phyloP scores from a whole-genome alignment of 805 yeast genomes.

The Wickerhamiella kazuoi region DNA sequence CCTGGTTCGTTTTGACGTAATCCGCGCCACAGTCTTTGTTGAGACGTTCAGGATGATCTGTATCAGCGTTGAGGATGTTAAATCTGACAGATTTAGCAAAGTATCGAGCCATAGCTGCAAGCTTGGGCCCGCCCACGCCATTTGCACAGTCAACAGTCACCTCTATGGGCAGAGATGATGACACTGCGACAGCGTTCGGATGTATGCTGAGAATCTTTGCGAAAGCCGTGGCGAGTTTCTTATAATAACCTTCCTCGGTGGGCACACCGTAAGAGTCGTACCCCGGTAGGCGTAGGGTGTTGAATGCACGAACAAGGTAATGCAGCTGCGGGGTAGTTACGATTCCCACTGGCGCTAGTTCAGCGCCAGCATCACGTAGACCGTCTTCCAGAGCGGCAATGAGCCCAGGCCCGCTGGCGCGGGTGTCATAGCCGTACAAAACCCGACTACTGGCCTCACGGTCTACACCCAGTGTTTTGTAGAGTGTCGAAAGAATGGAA shows the following conservation, averaged over 20 bases:
- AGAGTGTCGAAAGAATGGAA: slow-evolving; percentile 24
- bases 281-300: slow-evolving; percentile 30
- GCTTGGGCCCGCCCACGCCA: slow-evolving; percentile 86
- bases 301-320: slow-evolving; percentile 57
- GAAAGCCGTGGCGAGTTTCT: slow-evolving; percentile 40
- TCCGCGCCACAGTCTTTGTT: slow-evolving; percentile 89
- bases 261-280: slow-evolving; percentile 38
- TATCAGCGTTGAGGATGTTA: slow-evolving; percentile 33
- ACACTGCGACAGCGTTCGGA: slow-evolving; percentile 16
- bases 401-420: slow-evolving; percentile 65
- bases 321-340: slow-evolving; percentile 92
- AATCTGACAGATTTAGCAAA: slow-evolving; percentile 13
- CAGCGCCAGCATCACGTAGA: slow-evolving; percentile 31
- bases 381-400: slow-evolving; percentile 45
- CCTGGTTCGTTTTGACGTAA: slow-evolving; percentile 78
- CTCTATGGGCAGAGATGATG: slow-evolving; percentile 19
- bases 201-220: slow-evolving; percentile 22
- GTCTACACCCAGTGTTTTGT: slow-evolving; percentile 30
- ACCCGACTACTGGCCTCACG: slow-evolving; percentile 28
- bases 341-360: slow-evolving; percentile 39
- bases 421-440: slow-evolving; percentile 70
- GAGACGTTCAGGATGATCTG: slow-evolving; percentile 35
- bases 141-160: slow-evolving; percentile 81
- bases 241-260: slow-evolving; percentile 51
- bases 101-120: slow-evolving; percentile 30